Percentiles rank a stretch among this genome's conserved stretches.
phyloP scores from a whole-genome alignment of 768 basidiomycete genomes.

The Fibroporia radiculosa region DNA sequence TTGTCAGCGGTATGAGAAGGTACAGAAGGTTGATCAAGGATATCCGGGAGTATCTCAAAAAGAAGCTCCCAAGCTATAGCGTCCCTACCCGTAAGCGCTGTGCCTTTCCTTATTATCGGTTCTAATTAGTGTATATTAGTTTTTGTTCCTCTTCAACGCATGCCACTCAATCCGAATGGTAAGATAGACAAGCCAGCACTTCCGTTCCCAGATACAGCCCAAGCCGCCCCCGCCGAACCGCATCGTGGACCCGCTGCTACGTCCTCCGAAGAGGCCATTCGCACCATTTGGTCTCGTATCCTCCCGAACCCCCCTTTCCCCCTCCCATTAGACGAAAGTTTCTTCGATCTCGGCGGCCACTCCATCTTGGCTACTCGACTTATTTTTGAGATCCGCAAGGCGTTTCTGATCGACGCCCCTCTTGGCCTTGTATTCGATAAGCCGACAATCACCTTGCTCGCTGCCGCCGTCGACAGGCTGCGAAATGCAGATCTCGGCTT shows the following conservation, averaged over 20 bases:
- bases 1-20: constrained; percentile 71
- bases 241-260: constrained; percentile 33
- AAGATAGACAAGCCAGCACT: constrained; percentile 98
- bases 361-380: constrained; percentile 96
- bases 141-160: constrained; percentile 87
- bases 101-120: not conserved
- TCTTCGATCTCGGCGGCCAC: constrained; percentile 98
- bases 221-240: constrained; percentile 41
- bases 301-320: constrained; percentile 72
- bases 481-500: constrained; percentile 79
- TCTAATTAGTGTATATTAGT: constrained; percentile 38
- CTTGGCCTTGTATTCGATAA: constrained; percentile 87
- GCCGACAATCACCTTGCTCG: constrained; percentile 78
- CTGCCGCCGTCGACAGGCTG: constrained; percentile 65
- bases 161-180: constrained; percentile 98
- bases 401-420: constrained; percentile 85
- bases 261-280: constrained; percentile 74
- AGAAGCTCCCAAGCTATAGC: constrained; percentile 92
- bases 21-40: constrained; percentile 88
- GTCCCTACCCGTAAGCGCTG: constrained; percentile 70
- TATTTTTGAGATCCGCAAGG: constrained; percentile 93
- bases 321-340: constrained; percentile 85
- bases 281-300: constrained; percentile 76
- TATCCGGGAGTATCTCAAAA: constrained; percentile 92
- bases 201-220: constrained; percentile 96